Evolutionary conservation across 495 filamentous ascomycete species (phyloP).

Genomic region (Elasticomyces elasticus): DNA sequence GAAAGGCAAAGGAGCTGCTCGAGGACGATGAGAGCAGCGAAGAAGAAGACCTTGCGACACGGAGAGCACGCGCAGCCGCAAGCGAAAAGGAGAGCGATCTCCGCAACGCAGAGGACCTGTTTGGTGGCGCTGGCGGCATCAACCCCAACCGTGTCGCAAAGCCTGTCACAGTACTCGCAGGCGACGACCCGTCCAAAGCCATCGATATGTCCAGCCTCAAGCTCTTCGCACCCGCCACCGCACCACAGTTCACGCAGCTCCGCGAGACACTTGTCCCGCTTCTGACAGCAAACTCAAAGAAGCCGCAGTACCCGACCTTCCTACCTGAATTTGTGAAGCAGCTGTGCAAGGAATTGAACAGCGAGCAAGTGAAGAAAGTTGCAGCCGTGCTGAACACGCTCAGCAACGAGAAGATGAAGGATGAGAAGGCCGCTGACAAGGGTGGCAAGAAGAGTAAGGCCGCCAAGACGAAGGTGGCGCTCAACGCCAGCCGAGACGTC

Average conservation of each 20-base stretch:
- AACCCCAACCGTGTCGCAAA: slow-evolving; percentile 37
- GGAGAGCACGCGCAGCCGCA: slow-evolving; percentile 59
- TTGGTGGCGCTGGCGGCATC: slow-evolving; percentile 55
- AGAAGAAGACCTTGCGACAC: slow-evolving; percentile 60
- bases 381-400: slow-evolving; percentile 72
- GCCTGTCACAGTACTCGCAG: slow-evolving; percentile 55
- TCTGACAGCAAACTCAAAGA: slow-evolving; percentile 63
- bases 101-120: slow-evolving; percentile 83
- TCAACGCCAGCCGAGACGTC: slow-evolving; percentile 60
- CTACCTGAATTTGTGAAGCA: slow-evolving; percentile 83
- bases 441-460: slow-evolving; percentile 93
- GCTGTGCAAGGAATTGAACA: slow-evolving; percentile 76
- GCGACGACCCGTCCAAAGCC: slow-evolving; percentile 60
- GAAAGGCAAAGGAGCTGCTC: slow-evolving; percentile 41
- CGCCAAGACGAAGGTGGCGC: slow-evolving; percentile 79
- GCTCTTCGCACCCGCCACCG: slow-evolving; percentile 82
- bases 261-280: slow-evolving; percentile 67
- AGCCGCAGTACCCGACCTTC: slow-evolving; percentile 80
- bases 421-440: slow-evolving; percentile 92
- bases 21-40: slow-evolving; percentile 46
- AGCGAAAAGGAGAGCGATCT: slow-evolving; percentile 85
- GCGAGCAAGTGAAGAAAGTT: slow-evolving; percentile 91
- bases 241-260: slow-evolving; percentile 68
- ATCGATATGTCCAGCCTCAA: slow-evolving; percentile 70
- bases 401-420: slow-evolving; percentile 97